Base-by-base conservation (phyloP, 768 basidiomycete species). In the Tricholoma sp. region DNA sequence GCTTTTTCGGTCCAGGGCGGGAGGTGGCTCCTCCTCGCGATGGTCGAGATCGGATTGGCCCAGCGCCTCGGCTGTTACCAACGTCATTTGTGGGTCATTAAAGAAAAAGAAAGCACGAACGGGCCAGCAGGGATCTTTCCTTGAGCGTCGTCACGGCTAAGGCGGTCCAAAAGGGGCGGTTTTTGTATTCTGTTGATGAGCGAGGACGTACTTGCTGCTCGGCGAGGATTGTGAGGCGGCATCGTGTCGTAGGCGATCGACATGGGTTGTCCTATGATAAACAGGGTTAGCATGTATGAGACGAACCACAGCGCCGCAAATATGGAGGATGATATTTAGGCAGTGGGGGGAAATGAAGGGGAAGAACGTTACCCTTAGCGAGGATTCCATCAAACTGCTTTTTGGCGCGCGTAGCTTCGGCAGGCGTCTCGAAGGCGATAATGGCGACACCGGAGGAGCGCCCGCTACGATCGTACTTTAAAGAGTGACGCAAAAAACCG, bases 401-500 rank as follows among this genome's bases (percentile, higher is more conserved):
- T 74, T 91, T 91, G 54, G 93, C 94, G 58, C 81, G 78, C 37
- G 85, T 83, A 32, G 94, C 94, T 69, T 96, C 90, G 55, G 81
- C 78, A 16, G 81, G 64, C 2, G 85, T 91, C 72, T 91, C 88
- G 74, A 86, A 96, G 8, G 84, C 79, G 69, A 97, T 76, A 63
- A 84, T 81, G 57, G 89, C 94, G 63, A 84, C 79, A 58, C 94
- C 94, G 18, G 82, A 84, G 47, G 94, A 96, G 69, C 94, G 89
- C 63, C 94, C 94, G 65, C 94, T 95, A 70, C 89, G 87, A 76
- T 97, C 94, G 78, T 94, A 97, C 94, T 97, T 82, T 68, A 76
- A 74, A 71, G 50, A 56, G 53, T 62, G 57, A 57, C 66, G 64
- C 64, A 64, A 74, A 70, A 50, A 67, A 65, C 64, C 66, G 66